Conservation (phyloP, 2,329 filamentous ascomycete genomes). For the Fusarium musae region DNA sequence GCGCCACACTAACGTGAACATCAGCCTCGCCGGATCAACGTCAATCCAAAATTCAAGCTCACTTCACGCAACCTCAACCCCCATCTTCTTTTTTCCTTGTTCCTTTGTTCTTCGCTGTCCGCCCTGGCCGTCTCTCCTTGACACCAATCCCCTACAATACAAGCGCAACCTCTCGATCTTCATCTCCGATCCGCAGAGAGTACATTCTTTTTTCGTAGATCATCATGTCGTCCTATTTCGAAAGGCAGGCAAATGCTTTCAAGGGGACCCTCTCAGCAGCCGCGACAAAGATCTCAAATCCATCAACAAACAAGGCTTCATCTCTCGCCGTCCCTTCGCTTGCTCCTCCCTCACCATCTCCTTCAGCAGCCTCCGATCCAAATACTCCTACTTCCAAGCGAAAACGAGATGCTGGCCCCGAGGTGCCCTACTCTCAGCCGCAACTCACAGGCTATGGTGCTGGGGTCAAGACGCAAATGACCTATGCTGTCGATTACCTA, state of each 20-base stretch:
- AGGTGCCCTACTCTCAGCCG: slow-evolving; percentile 78
- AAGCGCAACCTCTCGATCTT: slow-evolving; percentile 1
- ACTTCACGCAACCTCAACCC: slow-evolving; percentile 2
- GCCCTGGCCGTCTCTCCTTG: slow-evolving; percentile 18
- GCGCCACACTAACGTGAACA: slow-evolving; percentile 29
- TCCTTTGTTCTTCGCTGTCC: slow-evolving; percentile 21
- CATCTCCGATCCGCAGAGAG: neutral
- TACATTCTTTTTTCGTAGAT: slow-evolving; percentile 24
- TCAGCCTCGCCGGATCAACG: slow-evolving; percentile 44
- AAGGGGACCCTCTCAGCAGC: slow-evolving; percentile 70
- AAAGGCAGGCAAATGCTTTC: slow-evolving; percentile 72
- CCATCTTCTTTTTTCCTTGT: slow-evolving; percentile 8
- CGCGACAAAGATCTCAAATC: slow-evolving; percentile 71
- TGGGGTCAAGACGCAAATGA: slow-evolving; percentile 87
- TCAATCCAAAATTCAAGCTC: slow-evolving; percentile 35
- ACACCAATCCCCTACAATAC: slow-evolving; percentile 1
- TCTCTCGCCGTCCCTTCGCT: slow-evolving; percentile 48
- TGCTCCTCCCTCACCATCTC: slow-evolving; percentile 71
- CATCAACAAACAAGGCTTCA: slow-evolving; percentile 50
- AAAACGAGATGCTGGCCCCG: slow-evolving; percentile 65
- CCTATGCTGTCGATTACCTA: slow-evolving; percentile 86
- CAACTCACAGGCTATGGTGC: slow-evolving; percentile 78
- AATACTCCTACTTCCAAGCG: slow-evolving; percentile 73
- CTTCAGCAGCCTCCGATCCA: slow-evolving; percentile 65
- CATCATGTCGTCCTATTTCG: slow-evolving; percentile 70